Conservation (phyloP, 495 filamentous ascomycete species). For the Xylaria telfairii region DNA sequence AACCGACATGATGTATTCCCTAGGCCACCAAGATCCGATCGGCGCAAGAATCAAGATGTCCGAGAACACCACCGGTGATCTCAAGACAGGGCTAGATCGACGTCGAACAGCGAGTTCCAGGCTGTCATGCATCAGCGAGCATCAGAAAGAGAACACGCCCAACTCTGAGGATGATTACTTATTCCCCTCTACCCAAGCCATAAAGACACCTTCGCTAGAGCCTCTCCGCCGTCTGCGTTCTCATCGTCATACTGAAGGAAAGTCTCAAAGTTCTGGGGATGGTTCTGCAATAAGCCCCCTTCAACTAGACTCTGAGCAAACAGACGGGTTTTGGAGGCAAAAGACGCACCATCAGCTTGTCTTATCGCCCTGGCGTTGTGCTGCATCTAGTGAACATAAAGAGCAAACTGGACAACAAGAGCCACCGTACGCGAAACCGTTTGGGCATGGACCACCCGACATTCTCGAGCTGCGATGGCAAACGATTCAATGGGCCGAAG, state of each 20-base stretch:
- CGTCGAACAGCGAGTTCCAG: conserved; percentile 31
- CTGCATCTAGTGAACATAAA: not conserved
- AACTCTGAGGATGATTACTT: conserved; percentile 35
- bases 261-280: conserved; percentile 29
- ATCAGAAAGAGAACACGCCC: conserved; percentile 36
- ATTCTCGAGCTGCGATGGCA: conserved; percentile 14
- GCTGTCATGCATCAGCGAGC: conserved; percentile 33
- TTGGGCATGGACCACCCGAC: not conserved
- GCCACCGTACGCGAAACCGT: not conserved
- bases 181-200: conserved; percentile 16
- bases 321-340: conserved; percentile 4
- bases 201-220: conserved; percentile 17
- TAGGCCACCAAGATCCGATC: conserved; percentile 5
- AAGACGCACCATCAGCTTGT: not conserved
- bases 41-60: not conserved
- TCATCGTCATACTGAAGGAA: conserved; percentile 21
- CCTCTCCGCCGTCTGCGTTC: conserved; percentile 23
- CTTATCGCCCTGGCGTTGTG: conserved; percentile 13
- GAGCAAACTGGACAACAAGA: not conserved
- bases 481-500: conserved; percentile 6
- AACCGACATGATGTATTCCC: conserved; percentile 10
- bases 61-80: not conserved
- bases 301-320: conserved; percentile 19
- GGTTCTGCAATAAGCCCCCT: conserved; percentile 32
- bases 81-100: conserved; percentile 23